A percentile compares a stretch with the other conserved stretches of the same genome.
Evolutionary conservation across 192 early-diverging fungal genomes (phyloP).

Genomic region (Chytriomyces sp.): DNA sequence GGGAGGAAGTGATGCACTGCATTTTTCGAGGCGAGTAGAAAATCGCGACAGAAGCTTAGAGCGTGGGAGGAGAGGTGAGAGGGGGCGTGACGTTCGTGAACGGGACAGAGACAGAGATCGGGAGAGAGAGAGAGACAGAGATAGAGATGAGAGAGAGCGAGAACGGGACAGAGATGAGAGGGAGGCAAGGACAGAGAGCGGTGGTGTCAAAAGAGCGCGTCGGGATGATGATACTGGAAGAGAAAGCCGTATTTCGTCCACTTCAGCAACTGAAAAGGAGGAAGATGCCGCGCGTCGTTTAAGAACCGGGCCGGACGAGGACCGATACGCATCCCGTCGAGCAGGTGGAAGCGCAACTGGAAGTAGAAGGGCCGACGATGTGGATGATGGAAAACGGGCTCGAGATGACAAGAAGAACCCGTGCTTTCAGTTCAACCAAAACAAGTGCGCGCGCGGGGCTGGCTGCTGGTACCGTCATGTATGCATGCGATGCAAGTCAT

Average conservation of each 20-base stretch:
- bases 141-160: slow-evolving; percentile 14
- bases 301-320: no score
- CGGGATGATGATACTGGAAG: background rate
- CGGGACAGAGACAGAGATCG: background rate
- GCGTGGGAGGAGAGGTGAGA: background rate
- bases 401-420: slow-evolving; percentile 14
- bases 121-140: slow-evolving; percentile 20
- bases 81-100: background rate
- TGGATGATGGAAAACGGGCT: background rate
- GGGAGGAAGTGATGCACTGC: background rate
- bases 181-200: background rate
- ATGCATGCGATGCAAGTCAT: slow-evolving; percentile 26
- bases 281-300: no score
- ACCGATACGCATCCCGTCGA: no score
- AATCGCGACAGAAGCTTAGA: background rate
- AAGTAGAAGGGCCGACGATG: background rate
- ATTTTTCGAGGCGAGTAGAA: background rate
- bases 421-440: slow-evolving; percentile 33
- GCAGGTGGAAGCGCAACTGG: background rate
- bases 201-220: background rate
- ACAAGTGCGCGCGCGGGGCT: slow-evolving; percentile 12
- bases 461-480: slow-evolving; percentile 35
- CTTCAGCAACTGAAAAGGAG: no score
- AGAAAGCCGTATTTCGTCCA: no score
- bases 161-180: slow-evolving; percentile 2